Percentiles rank a stretch among this genome's conserved stretches.
Evolutionary conservation across 192 early-diverging fungal species (phyloP).

Genomic region (Linnemannia elongata): DNA sequence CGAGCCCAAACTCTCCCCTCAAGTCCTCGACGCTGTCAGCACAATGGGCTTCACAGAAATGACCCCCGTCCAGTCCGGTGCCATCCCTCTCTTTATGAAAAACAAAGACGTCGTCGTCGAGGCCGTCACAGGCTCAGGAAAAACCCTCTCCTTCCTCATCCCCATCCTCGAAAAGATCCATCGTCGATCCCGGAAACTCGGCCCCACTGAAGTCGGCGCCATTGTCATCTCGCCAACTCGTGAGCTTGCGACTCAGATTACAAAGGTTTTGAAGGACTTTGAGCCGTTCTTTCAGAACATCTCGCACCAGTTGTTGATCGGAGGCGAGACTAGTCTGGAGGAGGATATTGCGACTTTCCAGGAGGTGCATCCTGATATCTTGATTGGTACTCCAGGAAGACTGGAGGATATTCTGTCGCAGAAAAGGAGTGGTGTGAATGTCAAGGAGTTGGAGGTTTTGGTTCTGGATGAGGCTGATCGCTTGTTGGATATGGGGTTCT

Average conservation of each 20-base stretch:
- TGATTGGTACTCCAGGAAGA: conserved; percentile 93
- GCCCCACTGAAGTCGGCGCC: conserved; percentile 85
- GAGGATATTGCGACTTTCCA: conserved; percentile 76
- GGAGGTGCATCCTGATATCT: conserved; percentile 78
- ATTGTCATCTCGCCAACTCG: conserved; percentile 91
- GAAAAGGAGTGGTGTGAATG: conserved; percentile 69
- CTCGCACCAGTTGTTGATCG: conserved; percentile 78
- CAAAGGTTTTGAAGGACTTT: conserved; percentile 77
- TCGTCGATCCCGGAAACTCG: conserved; percentile 69
- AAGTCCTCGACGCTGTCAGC: conserved; percentile 67
- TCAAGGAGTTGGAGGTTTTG: conserved; percentile 87
- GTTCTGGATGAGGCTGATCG: conserved; percentile 97
- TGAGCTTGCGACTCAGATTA: conserved; percentile 92
- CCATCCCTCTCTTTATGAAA: conserved; percentile 92
- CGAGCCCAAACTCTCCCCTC: conserved; percentile 68
- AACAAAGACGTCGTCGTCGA: conserved; percentile 98
- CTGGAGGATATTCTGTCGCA: conserved; percentile 82
- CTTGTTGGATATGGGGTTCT: conserved; percentile 95
- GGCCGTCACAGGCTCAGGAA: conserved; percentile 97
- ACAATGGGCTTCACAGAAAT: conserved; percentile 85
- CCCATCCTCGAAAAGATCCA: conserved; percentile 92
- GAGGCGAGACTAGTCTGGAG: conserved; percentile 72
- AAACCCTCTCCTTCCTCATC: conserved; percentile 93
- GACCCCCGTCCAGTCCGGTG: conserved; percentile 94
- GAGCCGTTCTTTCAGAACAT: conserved; percentile 57